A percentile compares a stretch with the other conserved stretches of the same genome.
Evolutionary conservation across 2,329 filamentous ascomycete genomes (phyloP).

Genomic region (Aureobasidium sp.): DNA sequence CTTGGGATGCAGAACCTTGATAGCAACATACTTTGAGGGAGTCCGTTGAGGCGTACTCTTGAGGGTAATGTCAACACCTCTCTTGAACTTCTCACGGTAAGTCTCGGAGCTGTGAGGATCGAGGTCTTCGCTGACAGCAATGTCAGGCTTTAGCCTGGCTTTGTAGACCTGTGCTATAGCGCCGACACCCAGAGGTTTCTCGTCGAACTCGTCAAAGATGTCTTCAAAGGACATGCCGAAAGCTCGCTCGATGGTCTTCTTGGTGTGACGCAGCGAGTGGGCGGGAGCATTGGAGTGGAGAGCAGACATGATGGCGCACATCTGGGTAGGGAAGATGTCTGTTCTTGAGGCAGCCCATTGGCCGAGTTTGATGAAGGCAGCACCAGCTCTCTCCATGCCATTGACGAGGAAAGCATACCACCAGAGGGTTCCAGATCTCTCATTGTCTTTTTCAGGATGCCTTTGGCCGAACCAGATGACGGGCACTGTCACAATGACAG

Average conservation of each 20-base stretch:
- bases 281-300: conserved; percentile 92
- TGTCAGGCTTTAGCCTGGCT: conserved; percentile 75
- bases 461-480: conserved; percentile 70
- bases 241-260: conserved; percentile 68
- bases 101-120: conserved; percentile 37
- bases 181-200: conserved; percentile 81
- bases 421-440: conserved; percentile 77
- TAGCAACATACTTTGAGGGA: conserved; percentile 84
- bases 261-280: conserved; percentile 75
- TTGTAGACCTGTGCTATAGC: conserved; percentile 98
- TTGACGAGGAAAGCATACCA: conserved; percentile 88
- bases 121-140: conserved; percentile 58
- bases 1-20: conserved; percentile 90
- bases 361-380: conserved; percentile 96
- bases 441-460: conserved; percentile 58
- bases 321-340: conserved; percentile 89
- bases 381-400: conserved; percentile 87
- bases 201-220: conserved; percentile 94
- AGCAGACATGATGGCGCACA: conserved; percentile 90
- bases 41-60: conserved; percentile 81
- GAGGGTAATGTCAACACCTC: conserved; percentile 76
- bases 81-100: conserved; percentile 62
- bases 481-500: conserved; percentile 75
- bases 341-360: conserved; percentile 97
- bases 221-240: conserved; percentile 80